Evolutionary conservation across 768 basidiomycete genomes (phyloP).

Genomic region (Trametes elegans): DNA sequence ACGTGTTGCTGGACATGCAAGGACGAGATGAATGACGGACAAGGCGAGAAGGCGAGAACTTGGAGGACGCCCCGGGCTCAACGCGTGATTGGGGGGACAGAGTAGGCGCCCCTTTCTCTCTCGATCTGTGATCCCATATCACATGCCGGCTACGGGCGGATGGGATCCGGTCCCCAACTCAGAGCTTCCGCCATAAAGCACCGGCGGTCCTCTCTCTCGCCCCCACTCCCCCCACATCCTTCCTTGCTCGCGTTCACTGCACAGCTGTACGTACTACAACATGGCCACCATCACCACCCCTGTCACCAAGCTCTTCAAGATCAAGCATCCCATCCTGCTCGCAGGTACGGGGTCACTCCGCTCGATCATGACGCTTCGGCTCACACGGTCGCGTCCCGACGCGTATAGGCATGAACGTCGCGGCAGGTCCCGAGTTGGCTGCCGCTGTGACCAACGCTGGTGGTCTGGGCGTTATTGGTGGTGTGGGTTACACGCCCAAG

Average conservation of each 20-base stretch:
- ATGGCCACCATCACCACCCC: slow-evolving; percentile 77
- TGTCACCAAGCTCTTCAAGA: slow-evolving; percentile 85
- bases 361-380: neutral
- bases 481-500: slow-evolving; percentile 83
- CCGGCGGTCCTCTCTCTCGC: neutral
- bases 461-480: slow-evolving; percentile 90
- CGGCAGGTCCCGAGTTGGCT: slow-evolving; percentile 78
- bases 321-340: slow-evolving; percentile 84
- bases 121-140: neutral
- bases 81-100: too few species aligned
- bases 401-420: slow-evolving; percentile 61
- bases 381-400: neutral
- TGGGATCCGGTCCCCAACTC: neutral
- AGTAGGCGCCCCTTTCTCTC: neutral
- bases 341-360: slow-evolving; percentile 59
- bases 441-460: slow-evolving; percentile 95
- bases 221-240: neutral
- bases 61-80: too few species aligned
- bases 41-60: too few species aligned
- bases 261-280: too few species aligned
- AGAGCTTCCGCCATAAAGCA: slow-evolving; percentile 1
- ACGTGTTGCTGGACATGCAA: too few species aligned
- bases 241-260: too few species aligned
- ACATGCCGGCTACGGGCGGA: slow-evolving; percentile 1
- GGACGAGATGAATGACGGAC: too few species aligned